These are phyloP conservation scores for Durusdinium trenchii DNA, from an alignment of 73 alveolate species.

Conservation along the genomic window DNA sequence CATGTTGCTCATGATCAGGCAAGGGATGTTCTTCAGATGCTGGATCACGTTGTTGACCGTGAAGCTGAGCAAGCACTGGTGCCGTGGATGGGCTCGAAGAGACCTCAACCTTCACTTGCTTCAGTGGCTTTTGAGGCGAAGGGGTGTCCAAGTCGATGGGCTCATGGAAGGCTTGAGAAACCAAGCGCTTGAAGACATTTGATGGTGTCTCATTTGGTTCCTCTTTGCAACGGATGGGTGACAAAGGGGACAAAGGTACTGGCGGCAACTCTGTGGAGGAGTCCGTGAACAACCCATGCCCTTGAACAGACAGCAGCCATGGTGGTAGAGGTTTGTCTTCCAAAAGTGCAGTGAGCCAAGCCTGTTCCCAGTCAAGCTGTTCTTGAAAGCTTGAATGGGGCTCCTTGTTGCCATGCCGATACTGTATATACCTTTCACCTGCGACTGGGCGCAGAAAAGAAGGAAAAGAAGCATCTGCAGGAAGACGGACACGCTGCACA, in stretches of 20 bases:
- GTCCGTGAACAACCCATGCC: neutral
- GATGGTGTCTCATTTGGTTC: neutral
- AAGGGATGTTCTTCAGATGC: neutral
- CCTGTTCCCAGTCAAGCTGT: slow-evolving; percentile 36
- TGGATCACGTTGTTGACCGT: neutral
- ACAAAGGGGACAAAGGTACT: neutral
- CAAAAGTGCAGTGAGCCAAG: slow-evolving; percentile 36
- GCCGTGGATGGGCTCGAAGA: no score
- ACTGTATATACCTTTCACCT: neutral
- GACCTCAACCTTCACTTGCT: neutral
- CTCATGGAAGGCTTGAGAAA: no score
- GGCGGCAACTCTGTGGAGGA: neutral
- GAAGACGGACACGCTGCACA: neutral
- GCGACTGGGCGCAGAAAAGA: neutral
- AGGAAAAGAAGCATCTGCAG: no score
- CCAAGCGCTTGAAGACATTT: neutral
- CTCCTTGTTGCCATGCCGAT: neutral
- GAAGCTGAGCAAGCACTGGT: no score
- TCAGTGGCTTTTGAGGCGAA: neutral
- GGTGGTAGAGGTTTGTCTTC: neutral
- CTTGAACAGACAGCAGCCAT: neutral
- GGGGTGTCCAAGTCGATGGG: neutral
- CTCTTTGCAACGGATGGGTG: neutral
- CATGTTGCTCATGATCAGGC: neutral
- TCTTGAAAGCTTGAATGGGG: neutral